A percentile compares a stretch with the other conserved stretches of the same genome.
These are phyloP conservation scores for Clarireedia hainanense DNA, from an alignment of 2,329 filamentous ascomycete species.

Conservation along the genomic window DNA sequence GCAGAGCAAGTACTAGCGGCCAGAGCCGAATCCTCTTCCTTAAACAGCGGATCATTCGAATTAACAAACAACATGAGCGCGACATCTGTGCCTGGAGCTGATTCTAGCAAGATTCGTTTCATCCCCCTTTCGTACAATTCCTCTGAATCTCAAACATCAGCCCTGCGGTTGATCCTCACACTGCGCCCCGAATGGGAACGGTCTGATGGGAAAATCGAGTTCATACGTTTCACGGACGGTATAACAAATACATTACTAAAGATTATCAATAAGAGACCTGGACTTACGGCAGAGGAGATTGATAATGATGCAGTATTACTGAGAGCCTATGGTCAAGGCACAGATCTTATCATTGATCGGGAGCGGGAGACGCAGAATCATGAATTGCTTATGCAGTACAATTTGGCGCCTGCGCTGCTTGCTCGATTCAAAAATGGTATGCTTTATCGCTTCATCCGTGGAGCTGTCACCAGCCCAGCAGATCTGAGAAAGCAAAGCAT, in stretches of 20 bases:
- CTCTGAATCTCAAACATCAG: slow-evolving; percentile 69
- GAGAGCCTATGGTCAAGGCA: slow-evolving; percentile 89
- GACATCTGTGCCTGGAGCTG: slow-evolving; percentile 7
- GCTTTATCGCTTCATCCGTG: slow-evolving; percentile 84
- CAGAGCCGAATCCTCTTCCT: slow-evolving; percentile 1
- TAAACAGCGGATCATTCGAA: background rate
- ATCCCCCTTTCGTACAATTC: slow-evolving; percentile 75
- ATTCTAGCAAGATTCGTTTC: slow-evolving; percentile 40
- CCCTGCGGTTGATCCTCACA: slow-evolving; percentile 68
- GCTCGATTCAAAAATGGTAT: slow-evolving; percentile 94
- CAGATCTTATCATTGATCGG: slow-evolving; percentile 90
- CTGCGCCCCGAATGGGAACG: slow-evolving; percentile 78
- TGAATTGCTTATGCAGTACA: slow-evolving; percentile 74
- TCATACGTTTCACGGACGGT: slow-evolving; percentile 90
- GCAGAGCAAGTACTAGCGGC: background rate
- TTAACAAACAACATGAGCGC: slow-evolving; percentile 7
- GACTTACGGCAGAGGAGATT: slow-evolving; percentile 65
- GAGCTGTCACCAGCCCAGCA: slow-evolving; percentile 68
- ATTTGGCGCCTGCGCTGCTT: slow-evolving; percentile 77
- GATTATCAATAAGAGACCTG: slow-evolving; percentile 61
- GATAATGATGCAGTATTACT: slow-evolving; percentile 82
- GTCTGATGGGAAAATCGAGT: slow-evolving; percentile 66
- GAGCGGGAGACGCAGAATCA: slow-evolving; percentile 76
- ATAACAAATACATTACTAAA: slow-evolving; percentile 93
- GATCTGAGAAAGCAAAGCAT: slow-evolving; percentile 71